Base-by-base conservation (phyloP, 768 basidiomycete genomes). In the Suillus subluteus region DNA sequence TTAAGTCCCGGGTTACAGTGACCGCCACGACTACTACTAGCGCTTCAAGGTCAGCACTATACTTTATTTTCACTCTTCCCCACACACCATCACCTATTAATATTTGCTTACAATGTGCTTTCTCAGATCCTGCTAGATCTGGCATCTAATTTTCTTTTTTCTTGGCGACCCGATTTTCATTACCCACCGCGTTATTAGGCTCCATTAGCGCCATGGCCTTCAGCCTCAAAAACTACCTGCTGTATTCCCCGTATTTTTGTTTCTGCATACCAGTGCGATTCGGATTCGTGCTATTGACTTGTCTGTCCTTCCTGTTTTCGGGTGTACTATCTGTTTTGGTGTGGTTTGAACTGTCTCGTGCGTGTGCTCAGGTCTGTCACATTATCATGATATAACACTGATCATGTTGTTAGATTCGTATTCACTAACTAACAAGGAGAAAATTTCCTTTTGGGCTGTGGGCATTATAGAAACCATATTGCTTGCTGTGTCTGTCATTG, bases 271-370 rank as follows among this genome's bases (percentile, higher is more conserved):
- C 88, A 37, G 87, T 89, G 7, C 83, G 89, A 65, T 64, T 85
- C 6, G 88, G 90, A 41, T 88, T 90, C 40, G 78, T 87, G 55
- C 70, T 84, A 54, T 83, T 88, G 80, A 81, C 87, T 37, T 65
- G 83, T 3, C 74, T 90, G 9, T 84, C 84, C 1, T 82, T 88
- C 63, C 68, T 89, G 23, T 76, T 89, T 38, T 80, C 87, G 9
- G 88, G 85, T 2, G 66, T 84, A 21, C 77, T 90, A 40, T 80
- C 87, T 3, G 74, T 86, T 68, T 72, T 86, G 43, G 71, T 88
- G 32, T 91, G 88, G 89, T 88, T 86, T 73, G 86, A 90, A 72
- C 75, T 90, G 21, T 80, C 79, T 30, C 82, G 90, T 90, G 66
- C 66, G 88, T 81, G 21, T 58, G 50, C 9, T 65, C 58, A 43